Conservation (phyloP, 2,329 filamentous ascomycete species). For the Paecilomyces niveus region DNA sequence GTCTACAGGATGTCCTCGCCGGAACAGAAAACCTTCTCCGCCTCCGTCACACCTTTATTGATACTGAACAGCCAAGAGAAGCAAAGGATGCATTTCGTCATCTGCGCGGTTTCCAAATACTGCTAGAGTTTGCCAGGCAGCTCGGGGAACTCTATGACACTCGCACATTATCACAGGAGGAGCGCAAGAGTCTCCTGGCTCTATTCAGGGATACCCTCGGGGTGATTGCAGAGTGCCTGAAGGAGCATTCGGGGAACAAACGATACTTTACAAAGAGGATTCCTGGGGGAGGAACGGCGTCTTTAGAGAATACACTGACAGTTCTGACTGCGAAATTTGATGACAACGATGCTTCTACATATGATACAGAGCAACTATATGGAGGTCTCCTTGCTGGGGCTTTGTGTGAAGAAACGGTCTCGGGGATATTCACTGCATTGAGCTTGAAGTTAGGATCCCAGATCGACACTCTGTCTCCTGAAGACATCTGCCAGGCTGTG, state of each 20-base stretch:
- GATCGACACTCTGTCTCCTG: constrained; percentile 8
- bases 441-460: constrained; percentile 19
- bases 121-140: constrained; percentile 62
- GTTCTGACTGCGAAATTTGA: constrained; percentile 56
- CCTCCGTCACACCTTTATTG: constrained; percentile 59
- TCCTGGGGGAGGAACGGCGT: constrained; percentile 69
- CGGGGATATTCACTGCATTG: constrained; percentile 54
- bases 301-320: constrained; percentile 63
- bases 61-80: constrained; percentile 41
- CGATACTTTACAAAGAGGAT: constrained; percentile 76
- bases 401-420: constrained; percentile 68
- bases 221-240: constrained; percentile 67
- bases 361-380: constrained; percentile 71
- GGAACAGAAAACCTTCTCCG: constrained; percentile 54
- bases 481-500: constrained; percentile 21
- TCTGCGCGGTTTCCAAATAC: constrained; percentile 66
- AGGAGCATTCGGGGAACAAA: constrained; percentile 75
- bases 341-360: constrained; percentile 8
- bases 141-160: constrained; percentile 68
- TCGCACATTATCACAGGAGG: constrained; percentile 51
- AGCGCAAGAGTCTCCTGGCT: constrained; percentile 61
- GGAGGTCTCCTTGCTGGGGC: constrained; percentile 76
- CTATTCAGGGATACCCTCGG: constrained; percentile 52
- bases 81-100: constrained; percentile 77
- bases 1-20: constrained; percentile 27